Percentiles rank a stretch among this genome's conserved stretches.
Evolutionary conservation across 2,329 filamentous ascomycete genomes (phyloP).

Genomic region (Colletotrichum abscissum): DNA sequence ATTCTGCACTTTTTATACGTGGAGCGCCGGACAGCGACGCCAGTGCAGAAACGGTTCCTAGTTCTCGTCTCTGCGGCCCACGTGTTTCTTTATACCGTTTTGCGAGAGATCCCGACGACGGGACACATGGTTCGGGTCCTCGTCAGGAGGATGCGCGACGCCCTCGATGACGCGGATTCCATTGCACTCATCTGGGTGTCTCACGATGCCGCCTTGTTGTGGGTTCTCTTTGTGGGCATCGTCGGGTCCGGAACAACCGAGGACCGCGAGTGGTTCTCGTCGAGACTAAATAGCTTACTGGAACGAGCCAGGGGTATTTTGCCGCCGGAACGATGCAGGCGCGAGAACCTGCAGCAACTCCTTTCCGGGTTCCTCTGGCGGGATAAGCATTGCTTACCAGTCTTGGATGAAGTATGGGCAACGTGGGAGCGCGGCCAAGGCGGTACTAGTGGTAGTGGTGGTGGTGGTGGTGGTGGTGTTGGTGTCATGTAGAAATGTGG

Average conservation of each 20-base stretch:
- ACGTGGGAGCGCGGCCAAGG: slow-evolving; percentile 4
- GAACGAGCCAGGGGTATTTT: slow-evolving; percentile 14
- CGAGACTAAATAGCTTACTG: slow-evolving; percentile 6
- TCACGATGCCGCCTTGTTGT: slow-evolving; percentile 26
- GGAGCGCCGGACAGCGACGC: slow-evolving; percentile 15
- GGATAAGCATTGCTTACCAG: slow-evolving; percentile 44
- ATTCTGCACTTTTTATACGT: slow-evolving; percentile 35
- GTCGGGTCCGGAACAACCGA: slow-evolving; percentile 22
- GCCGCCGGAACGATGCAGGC: slow-evolving; percentile 13
- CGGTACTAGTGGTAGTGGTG: neutral
- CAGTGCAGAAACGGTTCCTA: slow-evolving; percentile 13
- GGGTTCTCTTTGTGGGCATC: slow-evolving; percentile 35
- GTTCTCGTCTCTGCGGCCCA: slow-evolving; percentile 34
- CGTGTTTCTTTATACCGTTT: slow-evolving; percentile 33
- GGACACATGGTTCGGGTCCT: slow-evolving; percentile 33
- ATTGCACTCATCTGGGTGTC: slow-evolving; percentile 17
- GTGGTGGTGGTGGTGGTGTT: neutral
- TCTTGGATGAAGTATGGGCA: slow-evolving; percentile 25
- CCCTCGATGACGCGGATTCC: slow-evolving; percentile 26
- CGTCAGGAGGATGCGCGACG: slow-evolving; percentile 28
- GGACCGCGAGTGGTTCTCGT: slow-evolving; percentile 19
- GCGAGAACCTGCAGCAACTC: slow-evolving; percentile 16
- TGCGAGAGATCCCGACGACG: slow-evolving; percentile 33
- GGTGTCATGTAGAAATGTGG: neutral
- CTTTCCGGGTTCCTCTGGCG: slow-evolving; percentile 32